These are phyloP conservation scores for Wickerhamiella azyma DNA, from an alignment of 805 yeast genomes.

Conservation along the genomic window DNA sequence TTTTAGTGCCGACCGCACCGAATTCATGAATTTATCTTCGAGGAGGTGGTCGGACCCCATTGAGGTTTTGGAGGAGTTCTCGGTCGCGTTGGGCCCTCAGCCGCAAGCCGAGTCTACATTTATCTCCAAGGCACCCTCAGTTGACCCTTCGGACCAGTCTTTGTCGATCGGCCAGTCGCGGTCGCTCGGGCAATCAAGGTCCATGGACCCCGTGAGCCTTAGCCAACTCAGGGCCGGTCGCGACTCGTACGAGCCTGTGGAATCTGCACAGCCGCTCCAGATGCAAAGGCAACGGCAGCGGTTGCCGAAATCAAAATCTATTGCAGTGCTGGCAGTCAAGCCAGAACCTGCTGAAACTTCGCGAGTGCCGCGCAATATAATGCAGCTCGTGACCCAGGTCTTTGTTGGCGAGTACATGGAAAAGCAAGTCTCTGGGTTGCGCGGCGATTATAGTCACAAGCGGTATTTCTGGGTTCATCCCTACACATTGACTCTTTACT, in stretches of 20 bases:
- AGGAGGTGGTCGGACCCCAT: neutral
- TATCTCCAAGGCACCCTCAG: neutral
- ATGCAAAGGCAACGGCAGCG: too few species aligned
- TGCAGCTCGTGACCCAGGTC: constrained; percentile 50
- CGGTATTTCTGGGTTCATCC: constrained; percentile 96
- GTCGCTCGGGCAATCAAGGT: too few species aligned
- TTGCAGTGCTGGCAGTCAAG: too few species aligned
- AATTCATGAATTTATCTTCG: neutral
- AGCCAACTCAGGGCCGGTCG: too few species aligned
- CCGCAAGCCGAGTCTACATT: constrained; percentile 1
- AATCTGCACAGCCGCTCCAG: too few species aligned
- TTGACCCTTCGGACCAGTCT: too few species aligned
- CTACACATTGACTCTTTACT: constrained; percentile 74
- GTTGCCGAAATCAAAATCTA: too few species aligned
- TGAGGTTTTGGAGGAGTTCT: neutral
- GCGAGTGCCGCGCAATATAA: neutral
- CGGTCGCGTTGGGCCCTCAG: neutral
- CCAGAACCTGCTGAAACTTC: constrained; percentile 37
- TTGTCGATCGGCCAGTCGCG: too few species aligned
- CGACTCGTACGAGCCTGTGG: too few species aligned
- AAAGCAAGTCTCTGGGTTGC: constrained; percentile 73
- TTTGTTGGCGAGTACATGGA: constrained; percentile 82
- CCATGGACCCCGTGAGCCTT: too few species aligned
- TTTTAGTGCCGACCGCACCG: neutral
- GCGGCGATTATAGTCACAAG: constrained; percentile 59